Conservation (phyloP, 1,139 yeast genomes). For the Yamadazyma aaseri region DNA sequence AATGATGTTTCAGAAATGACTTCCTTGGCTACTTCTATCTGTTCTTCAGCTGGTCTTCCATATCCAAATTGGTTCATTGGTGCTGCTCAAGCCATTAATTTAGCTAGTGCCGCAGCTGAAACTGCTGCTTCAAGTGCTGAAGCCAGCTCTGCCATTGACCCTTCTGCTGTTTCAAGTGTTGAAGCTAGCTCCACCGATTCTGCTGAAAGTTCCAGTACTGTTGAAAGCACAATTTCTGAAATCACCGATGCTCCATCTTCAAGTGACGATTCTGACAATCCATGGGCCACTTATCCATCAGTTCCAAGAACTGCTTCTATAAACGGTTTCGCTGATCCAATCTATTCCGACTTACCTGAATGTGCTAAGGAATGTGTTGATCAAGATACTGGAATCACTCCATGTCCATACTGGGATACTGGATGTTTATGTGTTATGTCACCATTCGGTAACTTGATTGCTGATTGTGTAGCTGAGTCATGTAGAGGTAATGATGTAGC, state of each 20-base stretch:
- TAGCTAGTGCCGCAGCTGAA: slow-evolving; percentile 11
- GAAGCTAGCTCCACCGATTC: slow-evolving; percentile 2
- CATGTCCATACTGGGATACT: slow-evolving; percentile 42
- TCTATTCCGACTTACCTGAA: slow-evolving; percentile 25
- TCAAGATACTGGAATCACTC: slow-evolving; percentile 26
- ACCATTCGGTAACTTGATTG: slow-evolving; percentile 25
- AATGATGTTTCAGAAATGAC: slow-evolving; percentile 21
- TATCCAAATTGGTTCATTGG: slow-evolving; percentile 26
- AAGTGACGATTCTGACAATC: slow-evolving; percentile 17
- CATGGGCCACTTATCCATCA: slow-evolving; percentile 32
- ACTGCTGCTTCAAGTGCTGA: slow-evolving; percentile 8
- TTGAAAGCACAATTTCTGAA: not conserved
- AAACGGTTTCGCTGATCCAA: slow-evolving; percentile 44
- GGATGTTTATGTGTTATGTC: slow-evolving; percentile 40
- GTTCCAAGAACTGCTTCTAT: slow-evolving; percentile 40
- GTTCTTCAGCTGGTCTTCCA: slow-evolving; percentile 28
- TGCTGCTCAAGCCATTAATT: slow-evolving; percentile 13
- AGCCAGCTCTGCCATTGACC: slow-evolving; percentile 14
- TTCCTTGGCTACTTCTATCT: slow-evolving; percentile 26
- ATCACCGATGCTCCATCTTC: slow-evolving; percentile 7
- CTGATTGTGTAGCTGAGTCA: slow-evolving; percentile 28
- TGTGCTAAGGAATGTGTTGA: slow-evolving; percentile 31
- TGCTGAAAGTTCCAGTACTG: slow-evolving; percentile 7
- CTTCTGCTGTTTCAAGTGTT: slow-evolving; percentile 24
- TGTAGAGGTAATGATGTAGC: slow-evolving; percentile 26